A percentile compares a stretch with the other conserved stretches of the same genome.
Conservation (phyloP, 169 alveolate species). For the Besnoitia besnoiti region DNA sequence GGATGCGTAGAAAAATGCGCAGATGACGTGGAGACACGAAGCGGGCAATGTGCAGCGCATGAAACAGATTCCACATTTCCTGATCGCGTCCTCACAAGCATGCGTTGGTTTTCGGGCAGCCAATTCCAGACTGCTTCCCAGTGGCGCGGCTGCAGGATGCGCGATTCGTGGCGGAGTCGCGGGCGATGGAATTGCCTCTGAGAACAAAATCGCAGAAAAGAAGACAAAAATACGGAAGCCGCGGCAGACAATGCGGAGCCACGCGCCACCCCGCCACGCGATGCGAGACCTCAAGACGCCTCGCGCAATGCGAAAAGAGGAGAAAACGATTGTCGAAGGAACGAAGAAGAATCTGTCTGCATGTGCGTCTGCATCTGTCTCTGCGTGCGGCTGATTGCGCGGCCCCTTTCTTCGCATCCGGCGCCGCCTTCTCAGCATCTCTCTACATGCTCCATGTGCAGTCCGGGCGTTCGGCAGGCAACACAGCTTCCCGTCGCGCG, state of each 20-base stretch:
- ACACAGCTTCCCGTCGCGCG: too few relatives aligned
- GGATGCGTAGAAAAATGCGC: background rate
- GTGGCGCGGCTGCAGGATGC: background rate
- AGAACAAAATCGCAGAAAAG: background rate
- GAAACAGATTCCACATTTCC: too few relatives aligned
- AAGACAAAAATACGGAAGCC: background rate
- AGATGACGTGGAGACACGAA: too few relatives aligned
- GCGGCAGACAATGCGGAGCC: too few relatives aligned
- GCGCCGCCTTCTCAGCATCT: too few relatives aligned
- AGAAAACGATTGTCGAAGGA: too few relatives aligned
- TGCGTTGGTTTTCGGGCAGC: background rate
- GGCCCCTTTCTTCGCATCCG: background rate
- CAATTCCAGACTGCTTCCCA: constrained; percentile 19
- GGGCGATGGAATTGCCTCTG: constrained; percentile 26
- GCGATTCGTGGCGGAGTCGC: constrained; percentile 1
- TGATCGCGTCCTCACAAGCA: background rate
- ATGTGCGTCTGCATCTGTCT: background rate
- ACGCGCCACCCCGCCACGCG: too few relatives aligned
- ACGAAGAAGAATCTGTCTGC: background rate
- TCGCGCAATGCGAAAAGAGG: too few relatives aligned
- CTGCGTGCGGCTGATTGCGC: background rate
- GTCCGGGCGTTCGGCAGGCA: too few relatives aligned
- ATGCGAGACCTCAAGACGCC: too few relatives aligned
- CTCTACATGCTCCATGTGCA: too few relatives aligned
- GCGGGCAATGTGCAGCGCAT: too few relatives aligned